Percentiles rank a stretch among this genome's conserved stretches.
Conservation (phyloP, 345 rosid genomes). For the Conringia planisiliqua region DNA sequence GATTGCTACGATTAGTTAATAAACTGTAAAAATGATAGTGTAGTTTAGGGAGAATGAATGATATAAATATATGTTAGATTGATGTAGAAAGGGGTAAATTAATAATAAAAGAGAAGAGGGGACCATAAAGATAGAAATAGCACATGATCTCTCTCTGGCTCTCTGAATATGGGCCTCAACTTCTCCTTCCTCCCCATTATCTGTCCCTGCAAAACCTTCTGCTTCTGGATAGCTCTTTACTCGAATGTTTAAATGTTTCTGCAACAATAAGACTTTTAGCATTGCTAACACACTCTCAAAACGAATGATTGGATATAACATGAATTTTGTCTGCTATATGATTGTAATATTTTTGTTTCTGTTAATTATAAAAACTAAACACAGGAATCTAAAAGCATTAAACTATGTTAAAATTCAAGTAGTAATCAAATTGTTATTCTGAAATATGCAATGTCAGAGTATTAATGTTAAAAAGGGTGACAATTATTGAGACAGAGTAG, state of each 20-base stretch:
- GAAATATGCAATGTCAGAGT: background rate
- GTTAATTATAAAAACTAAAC: background rate
- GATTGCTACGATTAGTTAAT: background rate
- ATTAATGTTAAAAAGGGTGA: background rate
- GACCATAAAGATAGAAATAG: conserved; percentile 21
- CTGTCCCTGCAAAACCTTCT: conserved; percentile 17
- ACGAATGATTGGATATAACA: background rate
- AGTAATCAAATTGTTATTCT: background rate
- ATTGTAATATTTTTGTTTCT: background rate
- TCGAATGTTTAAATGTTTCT: background rate
- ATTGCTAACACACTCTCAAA: too few species aligned
- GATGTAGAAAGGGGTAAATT: conserved; percentile 12
- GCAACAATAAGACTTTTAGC: background rate
- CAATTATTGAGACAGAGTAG: conserved; percentile 19
- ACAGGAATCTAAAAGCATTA: background rate
- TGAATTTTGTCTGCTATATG: background rate
- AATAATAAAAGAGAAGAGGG: conserved; percentile 24
- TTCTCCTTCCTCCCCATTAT: conserved; percentile 27
- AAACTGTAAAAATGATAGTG: background rate
- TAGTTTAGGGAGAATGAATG: background rate
- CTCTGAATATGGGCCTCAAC: conserved; percentile 26
- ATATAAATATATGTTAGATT: background rate
- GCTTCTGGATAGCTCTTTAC: conserved; percentile 12
- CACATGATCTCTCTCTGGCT: conserved; percentile 32
- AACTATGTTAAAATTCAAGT: background rate